Conservation (phyloP, 495 filamentous ascomycete species). For the Cenococcum geophilum region DNA sequence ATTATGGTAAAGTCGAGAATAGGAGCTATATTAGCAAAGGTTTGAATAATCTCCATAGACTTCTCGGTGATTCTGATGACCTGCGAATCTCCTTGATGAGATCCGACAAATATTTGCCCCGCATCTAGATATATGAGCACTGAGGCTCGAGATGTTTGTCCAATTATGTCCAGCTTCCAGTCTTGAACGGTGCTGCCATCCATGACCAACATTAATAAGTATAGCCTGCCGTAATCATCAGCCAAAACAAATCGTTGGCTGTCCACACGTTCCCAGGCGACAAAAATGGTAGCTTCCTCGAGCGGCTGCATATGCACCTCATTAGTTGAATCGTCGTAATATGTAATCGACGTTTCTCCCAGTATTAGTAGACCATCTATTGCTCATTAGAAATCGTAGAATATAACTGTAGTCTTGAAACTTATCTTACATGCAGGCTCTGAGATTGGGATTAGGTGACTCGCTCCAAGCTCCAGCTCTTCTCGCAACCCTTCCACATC, state of each 20-base stretch:
- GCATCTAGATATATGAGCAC: conserved; percentile 72
- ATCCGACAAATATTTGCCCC: conserved; percentile 75
- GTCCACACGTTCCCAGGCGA: conserved; percentile 81
- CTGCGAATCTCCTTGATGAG: conserved; percentile 88
- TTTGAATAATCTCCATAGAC: conserved; percentile 63
- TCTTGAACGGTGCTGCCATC: conserved; percentile 55
- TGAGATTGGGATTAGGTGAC: conserved; percentile 78
- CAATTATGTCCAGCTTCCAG: conserved; percentile 63
- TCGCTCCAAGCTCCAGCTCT: conserved; percentile 66
- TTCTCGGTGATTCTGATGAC: conserved; percentile 56
- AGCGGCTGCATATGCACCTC: conserved; percentile 56
- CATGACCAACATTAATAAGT: conserved; percentile 68
- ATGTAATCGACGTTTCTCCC: conserved; percentile 76
- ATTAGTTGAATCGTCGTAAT: conserved; percentile 66
- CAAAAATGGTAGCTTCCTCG: conserved; percentile 70
- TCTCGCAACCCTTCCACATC: conserved; percentile 47
- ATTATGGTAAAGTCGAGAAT: conserved; percentile 90
- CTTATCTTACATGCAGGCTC: conserved; percentile 48
- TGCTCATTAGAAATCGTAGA: not conserved
- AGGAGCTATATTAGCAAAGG: conserved; percentile 77
- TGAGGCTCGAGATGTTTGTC: conserved; percentile 65
- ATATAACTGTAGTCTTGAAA: not conserved
- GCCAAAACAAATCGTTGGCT: conserved; percentile 74
- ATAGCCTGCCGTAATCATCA: conserved; percentile 81
- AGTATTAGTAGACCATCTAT: conserved; percentile 60